Percentiles rank a stretch among this genome's conserved stretches.
Conservation (phyloP, 1,139 yeast genomes). For the Wickerhamiella infanticola region DNA sequence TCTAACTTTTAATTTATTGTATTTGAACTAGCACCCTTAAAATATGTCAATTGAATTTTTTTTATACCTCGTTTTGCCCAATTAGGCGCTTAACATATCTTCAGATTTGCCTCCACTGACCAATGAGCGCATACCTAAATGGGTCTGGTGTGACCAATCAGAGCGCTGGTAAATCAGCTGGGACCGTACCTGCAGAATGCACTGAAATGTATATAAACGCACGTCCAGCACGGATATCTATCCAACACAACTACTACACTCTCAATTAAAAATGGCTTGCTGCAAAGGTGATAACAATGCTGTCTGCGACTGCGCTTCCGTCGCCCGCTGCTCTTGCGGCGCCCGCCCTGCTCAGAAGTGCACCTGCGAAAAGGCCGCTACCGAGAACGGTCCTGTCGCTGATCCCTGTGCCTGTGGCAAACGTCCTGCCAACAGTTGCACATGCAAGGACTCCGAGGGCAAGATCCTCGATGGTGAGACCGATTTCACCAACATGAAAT, state of each 20-base stretch:
- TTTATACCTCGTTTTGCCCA: too few species aligned
- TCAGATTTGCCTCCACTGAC: too few species aligned
- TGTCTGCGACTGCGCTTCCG: constrained; percentile 27
- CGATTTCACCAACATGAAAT: constrained; percentile 25
- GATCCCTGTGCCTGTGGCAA: constrained; percentile 28
- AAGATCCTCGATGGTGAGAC: constrained; percentile 25
- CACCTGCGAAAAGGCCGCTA: constrained; percentile 23
- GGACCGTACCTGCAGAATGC: not conserved
- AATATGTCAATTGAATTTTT: too few species aligned
- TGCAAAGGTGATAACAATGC: constrained; percentile 21
- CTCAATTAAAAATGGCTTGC: constrained; percentile 19
- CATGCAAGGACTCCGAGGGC: constrained; percentile 24
- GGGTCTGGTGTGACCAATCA: not conserved
- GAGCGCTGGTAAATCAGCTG: not conserved
- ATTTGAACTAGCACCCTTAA: too few species aligned
- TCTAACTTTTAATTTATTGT: constrained; percentile 18
- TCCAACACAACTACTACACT: not conserved
- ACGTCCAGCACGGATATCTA: not conserved
- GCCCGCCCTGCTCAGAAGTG: constrained; percentile 28
- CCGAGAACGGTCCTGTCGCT: constrained; percentile 22
- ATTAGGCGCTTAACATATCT: too few species aligned
- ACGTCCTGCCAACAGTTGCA: constrained; percentile 26
- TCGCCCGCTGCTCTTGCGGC: constrained; percentile 31
- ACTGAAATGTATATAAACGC: not conserved
- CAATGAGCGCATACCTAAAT: too few species aligned